Percentiles rank a stretch among this genome's conserved stretches.
Conservation (phyloP, 208 protist genomes). For the Crithidia sp. region DNA sequence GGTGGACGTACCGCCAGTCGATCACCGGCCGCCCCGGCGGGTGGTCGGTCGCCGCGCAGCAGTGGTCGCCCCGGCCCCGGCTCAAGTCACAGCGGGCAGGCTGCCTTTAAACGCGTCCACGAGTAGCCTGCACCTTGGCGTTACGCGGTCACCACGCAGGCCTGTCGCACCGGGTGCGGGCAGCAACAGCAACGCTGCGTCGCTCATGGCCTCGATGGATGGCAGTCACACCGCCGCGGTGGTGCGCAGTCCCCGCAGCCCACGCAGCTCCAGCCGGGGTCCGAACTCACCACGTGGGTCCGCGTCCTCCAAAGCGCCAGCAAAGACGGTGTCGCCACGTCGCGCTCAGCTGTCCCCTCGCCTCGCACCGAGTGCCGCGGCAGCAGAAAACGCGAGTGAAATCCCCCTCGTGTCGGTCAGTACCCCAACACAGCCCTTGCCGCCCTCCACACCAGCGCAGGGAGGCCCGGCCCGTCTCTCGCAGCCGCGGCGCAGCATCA, state of each 20-base stretch:
- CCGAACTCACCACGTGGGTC: background rate
- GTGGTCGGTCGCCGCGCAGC: background rate
- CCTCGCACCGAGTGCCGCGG: background rate
- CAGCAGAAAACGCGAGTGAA: background rate
- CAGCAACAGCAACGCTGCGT: background rate
- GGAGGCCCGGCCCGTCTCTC: background rate
- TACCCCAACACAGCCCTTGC: background rate
- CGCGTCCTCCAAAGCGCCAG: background rate
- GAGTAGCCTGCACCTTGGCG: constrained; percentile 19
- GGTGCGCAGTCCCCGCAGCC: background rate
- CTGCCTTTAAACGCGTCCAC: constrained; percentile 8
- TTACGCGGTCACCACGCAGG: constrained; percentile 20
- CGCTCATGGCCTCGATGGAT: constrained; percentile 11
- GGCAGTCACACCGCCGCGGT: background rate
- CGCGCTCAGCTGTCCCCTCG: constrained; percentile 8
- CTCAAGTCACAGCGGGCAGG: background rate
- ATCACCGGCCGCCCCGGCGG: background rate
- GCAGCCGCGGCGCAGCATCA: constrained; percentile 6
- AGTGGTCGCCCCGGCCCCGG: background rate
- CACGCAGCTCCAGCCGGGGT: background rate
- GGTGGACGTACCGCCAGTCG: background rate
- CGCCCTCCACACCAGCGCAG: background rate
- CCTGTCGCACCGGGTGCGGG: constrained; percentile 5
- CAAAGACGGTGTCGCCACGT: constrained; percentile 4
- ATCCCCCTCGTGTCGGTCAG: background rate